Base-by-base conservation (phyloP, 73 alveolate genomes). In the Tetrahymena malaccensis region DNA sequence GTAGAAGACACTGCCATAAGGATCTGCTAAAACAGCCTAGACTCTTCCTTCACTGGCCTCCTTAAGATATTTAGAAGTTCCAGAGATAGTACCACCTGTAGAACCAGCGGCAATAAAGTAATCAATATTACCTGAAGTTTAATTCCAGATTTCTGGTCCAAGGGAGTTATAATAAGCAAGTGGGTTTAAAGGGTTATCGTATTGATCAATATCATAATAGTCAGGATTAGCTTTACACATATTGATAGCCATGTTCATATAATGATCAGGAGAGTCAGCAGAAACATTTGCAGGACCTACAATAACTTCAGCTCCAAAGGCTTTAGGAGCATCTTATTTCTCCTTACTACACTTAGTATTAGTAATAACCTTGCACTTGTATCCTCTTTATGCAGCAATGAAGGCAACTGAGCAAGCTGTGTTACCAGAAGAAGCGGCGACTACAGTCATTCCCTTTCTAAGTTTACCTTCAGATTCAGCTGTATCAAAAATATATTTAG, bases 1-100 rank as follows among this genome's bases (percentile, higher is more conserved):
- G 89, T 70, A 70, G 43, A 70, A 70, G 37, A 70, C 97, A 93
- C 98, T 96, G 89, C 96, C 96, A 57, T 96, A 94, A 40, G 94
- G 43, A 89, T 96, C 98, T 93, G 97, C 96, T 85, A 96, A 94
- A 56, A 95, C 96, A 56, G 94, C 33, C 58, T 85, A 85, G 35
- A 70, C 37, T 70, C 96, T 70, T 33, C 96, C 96, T 85, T 94
- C 84, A 89, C 96, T 96, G 94, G 89, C 94, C 6, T 94, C 94
- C 96, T 96, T 96, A 58, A 96, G 94, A 94, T 27, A 96, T 85
- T 94, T 94, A 31, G 98, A 96, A 55, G 96, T 50, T n/a, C 98
- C 98, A n/a, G 97, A 35, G 33, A 96, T 94, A 21, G 98, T 96
- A 37, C 98, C 98, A 12, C 97, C 98, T 6, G 98, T 96, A 85